A percentile compares a stretch with the other conserved stretches of the same genome.
phyloP scores from a whole-genome alignment of 805 yeast species.

The Candida ulmi region DNA sequence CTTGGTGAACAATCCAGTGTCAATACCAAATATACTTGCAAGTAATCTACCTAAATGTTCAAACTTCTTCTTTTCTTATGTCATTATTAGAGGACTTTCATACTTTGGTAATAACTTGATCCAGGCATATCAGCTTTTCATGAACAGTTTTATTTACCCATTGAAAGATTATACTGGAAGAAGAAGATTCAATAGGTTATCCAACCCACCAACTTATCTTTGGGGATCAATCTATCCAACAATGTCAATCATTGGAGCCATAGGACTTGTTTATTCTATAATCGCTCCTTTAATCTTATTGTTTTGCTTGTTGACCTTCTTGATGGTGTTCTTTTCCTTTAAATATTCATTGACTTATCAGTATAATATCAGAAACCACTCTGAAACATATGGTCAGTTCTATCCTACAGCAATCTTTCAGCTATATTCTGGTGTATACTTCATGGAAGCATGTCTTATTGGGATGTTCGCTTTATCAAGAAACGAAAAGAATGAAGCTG shows the following conservation, averaged over 20 bases:
- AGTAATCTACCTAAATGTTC: conserved; percentile 81
- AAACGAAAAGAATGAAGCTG: conserved; percentile 38
- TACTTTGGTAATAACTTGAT: conserved; percentile 69
- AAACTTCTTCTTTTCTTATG: conserved; percentile 75
- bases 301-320: conserved; percentile 51
- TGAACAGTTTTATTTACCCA: conserved; percentile 29
- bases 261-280: conserved; percentile 72
- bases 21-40: conserved; percentile 68
- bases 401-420: conserved; percentile 76
- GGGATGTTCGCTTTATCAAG: conserved; percentile 68
- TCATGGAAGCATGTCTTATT: conserved; percentile 69
- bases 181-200: conserved; percentile 39
- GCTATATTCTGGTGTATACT: conserved; percentile 74
- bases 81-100: conserved; percentile 69
- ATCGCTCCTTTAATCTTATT: conserved; percentile 74
- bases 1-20: conserved; percentile 61
- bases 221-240: conserved; percentile 83
- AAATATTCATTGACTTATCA: conserved; percentile 63
- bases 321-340: conserved; percentile 55
- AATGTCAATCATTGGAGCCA: conserved; percentile 70
- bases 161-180: conserved; percentile 58
- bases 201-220: conserved; percentile 38
- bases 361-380: conserved; percentile 41
- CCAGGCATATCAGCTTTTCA: conserved; percentile 47
- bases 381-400: conserved; percentile 64